These are phyloP conservation scores for Voacanga thouarsii DNA, from an alignment of 257 asterid genomes.

Conservation along the genomic window DNA sequence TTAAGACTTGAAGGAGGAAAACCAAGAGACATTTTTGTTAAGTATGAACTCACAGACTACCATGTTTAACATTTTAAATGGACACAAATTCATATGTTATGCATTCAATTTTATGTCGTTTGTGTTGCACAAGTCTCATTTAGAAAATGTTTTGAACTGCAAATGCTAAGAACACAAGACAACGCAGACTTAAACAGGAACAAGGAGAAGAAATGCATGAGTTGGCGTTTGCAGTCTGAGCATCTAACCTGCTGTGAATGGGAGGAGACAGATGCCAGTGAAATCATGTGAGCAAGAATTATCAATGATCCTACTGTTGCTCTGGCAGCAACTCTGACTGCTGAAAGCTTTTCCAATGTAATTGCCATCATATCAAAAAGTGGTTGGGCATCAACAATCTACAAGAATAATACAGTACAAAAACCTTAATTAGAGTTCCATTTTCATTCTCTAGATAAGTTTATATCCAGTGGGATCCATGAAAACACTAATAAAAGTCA, in stretches of 20 bases:
- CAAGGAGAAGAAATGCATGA: not conserved
- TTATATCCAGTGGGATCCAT: not conserved
- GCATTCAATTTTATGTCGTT: not conserved
- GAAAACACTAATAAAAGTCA: not conserved
- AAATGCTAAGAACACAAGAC: not conserved
- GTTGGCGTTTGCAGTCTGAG: not conserved
- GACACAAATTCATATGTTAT: not conserved
- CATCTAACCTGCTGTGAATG: conserved; percentile 68
- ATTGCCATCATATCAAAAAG: conserved; percentile 92
- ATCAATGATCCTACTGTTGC: conserved; percentile 84
- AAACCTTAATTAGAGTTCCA: not conserved
- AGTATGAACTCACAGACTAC: not conserved
- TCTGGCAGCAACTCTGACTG: conserved; percentile 62
- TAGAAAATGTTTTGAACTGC: not conserved
- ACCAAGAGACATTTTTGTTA: not conserved
- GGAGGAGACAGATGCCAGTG: conserved; percentile 61
- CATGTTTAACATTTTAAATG: not conserved
- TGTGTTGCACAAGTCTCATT: not conserved
- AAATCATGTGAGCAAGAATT: conserved; percentile 83
- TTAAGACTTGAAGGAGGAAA: not conserved
- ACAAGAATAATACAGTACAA: conserved; percentile 6
- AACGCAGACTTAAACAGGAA: not conserved
- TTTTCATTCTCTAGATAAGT: not conserved
- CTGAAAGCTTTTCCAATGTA: conserved; percentile 87
- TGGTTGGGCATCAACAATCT: conserved; percentile 80